A percentile compares a stretch with the other conserved stretches of the same genome.
phyloP scores from a whole-genome alignment of 139 green algal species.

The Chlorella sp. region DNA sequence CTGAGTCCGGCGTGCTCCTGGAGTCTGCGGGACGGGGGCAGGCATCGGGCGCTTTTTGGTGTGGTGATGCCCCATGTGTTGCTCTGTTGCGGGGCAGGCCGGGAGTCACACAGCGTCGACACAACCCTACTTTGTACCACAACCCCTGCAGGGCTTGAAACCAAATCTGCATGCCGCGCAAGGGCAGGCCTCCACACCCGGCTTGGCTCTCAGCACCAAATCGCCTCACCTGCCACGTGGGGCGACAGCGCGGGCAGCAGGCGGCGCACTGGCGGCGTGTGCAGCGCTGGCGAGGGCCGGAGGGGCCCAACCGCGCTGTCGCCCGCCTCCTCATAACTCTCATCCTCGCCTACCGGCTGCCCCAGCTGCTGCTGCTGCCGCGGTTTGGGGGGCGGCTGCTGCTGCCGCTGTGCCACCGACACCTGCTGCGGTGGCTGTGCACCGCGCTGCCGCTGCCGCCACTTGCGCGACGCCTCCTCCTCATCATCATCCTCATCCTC shows the following conservation, averaged over 20 bases:
- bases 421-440: too few relatives aligned
- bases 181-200: too few relatives aligned
- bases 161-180: too few relatives aligned
- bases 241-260: slow-evolving; percentile 12
- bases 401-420: neutral
- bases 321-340: neutral
- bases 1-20: neutral
- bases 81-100: too few relatives aligned
- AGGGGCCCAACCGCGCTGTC: neutral
- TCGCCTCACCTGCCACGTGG: neutral
- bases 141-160: too few relatives aligned
- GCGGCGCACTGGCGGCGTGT: neutral
- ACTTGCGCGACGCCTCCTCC: neutral
- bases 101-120: too few relatives aligned
- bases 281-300: slow-evolving; percentile 1
- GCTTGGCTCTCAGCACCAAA: too few relatives aligned
- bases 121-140: too few relatives aligned
- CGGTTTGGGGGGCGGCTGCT: neutral
- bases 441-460: neutral
- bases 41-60: neutral
- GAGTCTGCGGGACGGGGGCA: neutral
- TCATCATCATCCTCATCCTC: too few relatives aligned
- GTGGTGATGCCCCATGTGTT: too few relatives aligned
- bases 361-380: neutral
- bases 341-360: neutral